Evolutionary conservation across 2,329 filamentous ascomycete genomes (phyloP).

Genomic region (Boeremia lycopersici): DNA sequence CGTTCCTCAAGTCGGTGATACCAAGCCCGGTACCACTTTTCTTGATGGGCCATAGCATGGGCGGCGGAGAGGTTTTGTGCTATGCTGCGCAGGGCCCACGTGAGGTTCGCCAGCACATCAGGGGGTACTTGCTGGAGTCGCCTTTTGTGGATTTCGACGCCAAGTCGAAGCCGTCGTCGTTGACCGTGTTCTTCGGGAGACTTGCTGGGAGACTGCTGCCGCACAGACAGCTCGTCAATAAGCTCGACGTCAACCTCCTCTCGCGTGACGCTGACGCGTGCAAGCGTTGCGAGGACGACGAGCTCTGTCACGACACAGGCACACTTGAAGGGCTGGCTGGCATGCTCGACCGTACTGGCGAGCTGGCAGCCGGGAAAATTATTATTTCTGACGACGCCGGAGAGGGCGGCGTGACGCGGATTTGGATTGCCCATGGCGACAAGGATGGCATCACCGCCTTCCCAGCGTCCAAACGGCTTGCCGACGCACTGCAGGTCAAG

Average conservation of each 20-base stretch:
- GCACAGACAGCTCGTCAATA: slow-evolving; percentile 67
- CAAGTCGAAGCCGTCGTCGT: slow-evolving; percentile 64
- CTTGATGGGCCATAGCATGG: slow-evolving; percentile 90
- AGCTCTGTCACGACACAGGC: slow-evolving; percentile 79
- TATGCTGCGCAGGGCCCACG: slow-evolving; percentile 56
- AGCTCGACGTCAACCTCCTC: slow-evolving; percentile 68
- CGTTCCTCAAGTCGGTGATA: slow-evolving; percentile 70
- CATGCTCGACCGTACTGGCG: slow-evolving; percentile 74
- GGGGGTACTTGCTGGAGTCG: slow-evolving; percentile 76
- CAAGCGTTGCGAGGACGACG: slow-evolving; percentile 67
- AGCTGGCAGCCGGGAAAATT: slow-evolving; percentile 63
- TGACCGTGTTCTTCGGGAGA: slow-evolving; percentile 70
- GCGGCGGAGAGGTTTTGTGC: slow-evolving; percentile 76
- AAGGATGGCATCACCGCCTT: slow-evolving; percentile 72
- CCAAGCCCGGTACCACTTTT: slow-evolving; percentile 68
- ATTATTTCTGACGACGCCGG: slow-evolving; percentile 49
- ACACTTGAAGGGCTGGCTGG: slow-evolving; percentile 81
- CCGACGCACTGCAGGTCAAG: slow-evolving; percentile 61
- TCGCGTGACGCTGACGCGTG: slow-evolving; percentile 70
- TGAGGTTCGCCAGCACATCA: slow-evolving; percentile 64
- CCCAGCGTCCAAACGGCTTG: slow-evolving; percentile 67
- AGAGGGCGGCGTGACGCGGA: slow-evolving; percentile 63
- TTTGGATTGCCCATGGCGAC: slow-evolving; percentile 81
- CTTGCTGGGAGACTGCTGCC: slow-evolving; percentile 73
- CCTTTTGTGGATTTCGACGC: slow-evolving; percentile 78